Conservation (phyloP, 768 basidiomycete species). For the Phlebiopsis flavidoalba region DNA sequence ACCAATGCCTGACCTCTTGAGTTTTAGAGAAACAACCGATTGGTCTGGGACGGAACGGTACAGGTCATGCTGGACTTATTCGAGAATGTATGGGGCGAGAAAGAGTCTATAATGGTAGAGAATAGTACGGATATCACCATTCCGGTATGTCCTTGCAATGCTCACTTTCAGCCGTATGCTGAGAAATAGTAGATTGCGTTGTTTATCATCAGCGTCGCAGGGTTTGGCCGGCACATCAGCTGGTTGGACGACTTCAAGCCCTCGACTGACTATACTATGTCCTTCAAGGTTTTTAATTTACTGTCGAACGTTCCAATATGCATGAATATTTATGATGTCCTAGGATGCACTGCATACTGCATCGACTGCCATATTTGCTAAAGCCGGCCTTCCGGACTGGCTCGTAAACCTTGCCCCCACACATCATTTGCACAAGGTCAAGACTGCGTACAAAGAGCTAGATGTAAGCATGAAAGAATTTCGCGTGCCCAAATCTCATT, state of each 20-base stretch:
- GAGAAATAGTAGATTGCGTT: conserved; percentile 42
- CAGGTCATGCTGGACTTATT: conserved; percentile 26
- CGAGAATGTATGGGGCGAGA: conserved; percentile 42
- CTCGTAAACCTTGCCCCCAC: conserved; percentile 18
- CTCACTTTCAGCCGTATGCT: background rate
- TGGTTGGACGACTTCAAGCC: conserved; percentile 40
- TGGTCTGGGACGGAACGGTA: conserved; percentile 35
- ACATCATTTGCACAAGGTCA: conserved; percentile 16
- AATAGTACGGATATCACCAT: conserved; percentile 49
- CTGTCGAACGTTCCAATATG: background rate
- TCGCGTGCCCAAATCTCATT: conserved; percentile 26
- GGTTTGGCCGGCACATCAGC: conserved; percentile 47
- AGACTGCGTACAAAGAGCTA: conserved; percentile 24
- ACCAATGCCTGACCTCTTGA: background rate
- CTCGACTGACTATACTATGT: conserved; percentile 35
- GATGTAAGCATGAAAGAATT: conserved; percentile 37
- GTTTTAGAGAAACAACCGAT: conserved; percentile 29
- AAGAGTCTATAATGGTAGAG: conserved; percentile 35
- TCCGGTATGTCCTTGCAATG: conserved; percentile 32
- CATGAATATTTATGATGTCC: background rate
- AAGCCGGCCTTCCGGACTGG: conserved; percentile 23
- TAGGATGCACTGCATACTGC: conserved; percentile 25
- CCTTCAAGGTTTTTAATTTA: conserved; percentile 20
- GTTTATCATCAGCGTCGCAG: conserved; percentile 51
- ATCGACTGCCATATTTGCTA: conserved; percentile 22